A percentile compares a stretch with the other conserved stretches of the same genome.
These are phyloP conservation scores for Heritiera littoralis DNA, from an alignment of 345 rosid species.

Conservation along the genomic window DNA sequence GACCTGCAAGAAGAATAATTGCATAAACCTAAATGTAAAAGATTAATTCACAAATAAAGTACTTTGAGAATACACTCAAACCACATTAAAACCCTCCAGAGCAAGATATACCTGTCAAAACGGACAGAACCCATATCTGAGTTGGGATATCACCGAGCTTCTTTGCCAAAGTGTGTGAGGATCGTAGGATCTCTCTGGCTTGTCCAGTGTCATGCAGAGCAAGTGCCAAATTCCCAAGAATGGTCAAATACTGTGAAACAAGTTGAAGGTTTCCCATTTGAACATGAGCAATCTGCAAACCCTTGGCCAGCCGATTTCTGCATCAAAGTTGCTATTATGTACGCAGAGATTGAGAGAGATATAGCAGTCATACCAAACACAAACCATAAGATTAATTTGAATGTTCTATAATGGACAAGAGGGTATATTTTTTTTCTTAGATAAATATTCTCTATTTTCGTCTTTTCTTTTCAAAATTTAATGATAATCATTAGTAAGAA, in stretches of 20 bases:
- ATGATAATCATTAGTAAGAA: neutral
- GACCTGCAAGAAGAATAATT: slow-evolving; percentile 41
- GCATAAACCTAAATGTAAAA: neutral
- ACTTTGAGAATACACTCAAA: neutral
- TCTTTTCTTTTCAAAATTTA: neutral
- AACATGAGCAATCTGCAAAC: slow-evolving; percentile 87
- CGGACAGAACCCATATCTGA: slow-evolving; percentile 93
- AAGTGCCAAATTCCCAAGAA: slow-evolving; percentile 91
- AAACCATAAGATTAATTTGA: slow-evolving; percentile 8
- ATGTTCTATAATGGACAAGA: neutral
- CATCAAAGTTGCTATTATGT: slow-evolving; percentile 25
- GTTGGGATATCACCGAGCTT: slow-evolving; percentile 89
- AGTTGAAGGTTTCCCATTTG: slow-evolving; percentile 97
- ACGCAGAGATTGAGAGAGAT: neutral
- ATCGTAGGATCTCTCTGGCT: slow-evolving; percentile 93
- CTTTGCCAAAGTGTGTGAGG: slow-evolving; percentile 86
- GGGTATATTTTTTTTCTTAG: neutral
- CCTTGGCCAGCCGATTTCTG: slow-evolving; percentile 92
- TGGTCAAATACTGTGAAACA: slow-evolving; percentile 86
- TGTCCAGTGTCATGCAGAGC: slow-evolving; percentile 87
- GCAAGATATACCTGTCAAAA: slow-evolving; percentile 61
- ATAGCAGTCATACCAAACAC: neutral
- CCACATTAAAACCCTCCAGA: neutral
- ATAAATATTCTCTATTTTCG: neutral
- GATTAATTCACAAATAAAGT: neutral